A percentile compares a stretch with the other conserved stretches of the same genome.
These are phyloP conservation scores for Roridomyces roridus DNA, from an alignment of 768 basidiomycete species.

Conservation along the genomic window DNA sequence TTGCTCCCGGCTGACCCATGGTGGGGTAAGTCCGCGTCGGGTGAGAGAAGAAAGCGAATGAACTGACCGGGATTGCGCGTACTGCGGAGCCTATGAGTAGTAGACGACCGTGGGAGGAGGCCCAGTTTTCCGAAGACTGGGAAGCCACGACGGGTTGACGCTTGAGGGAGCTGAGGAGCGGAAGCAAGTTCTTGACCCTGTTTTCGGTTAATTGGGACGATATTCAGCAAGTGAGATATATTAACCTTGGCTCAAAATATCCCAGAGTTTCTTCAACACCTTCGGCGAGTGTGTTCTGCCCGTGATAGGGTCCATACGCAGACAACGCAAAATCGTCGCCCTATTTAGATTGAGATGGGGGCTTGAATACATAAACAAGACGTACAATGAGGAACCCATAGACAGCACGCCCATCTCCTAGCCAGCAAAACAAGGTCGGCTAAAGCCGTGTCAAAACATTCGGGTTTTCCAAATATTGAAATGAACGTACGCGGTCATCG, in stretches of 20 bases:
- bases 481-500: neutral
- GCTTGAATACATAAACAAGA: neutral
- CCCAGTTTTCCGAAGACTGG: constrained; percentile 1
- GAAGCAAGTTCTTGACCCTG: neutral
- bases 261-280: neutral
- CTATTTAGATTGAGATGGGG: neutral
- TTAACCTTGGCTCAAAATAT: constrained; percentile 1
- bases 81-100: neutral
- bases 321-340: neutral
- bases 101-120: neutral
- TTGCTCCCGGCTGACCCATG: constrained; percentile 49
- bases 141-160: neutral
- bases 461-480: too few species aligned
- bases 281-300: neutral
- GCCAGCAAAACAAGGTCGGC: neutral
- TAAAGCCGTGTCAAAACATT: neutral
- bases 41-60: too few species aligned
- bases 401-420: neutral
- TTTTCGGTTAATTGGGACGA: too few species aligned
- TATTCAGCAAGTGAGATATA: neutral
- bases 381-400: neutral
- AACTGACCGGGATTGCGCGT: constrained; percentile 6
- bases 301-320: neutral
- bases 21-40: neutral
- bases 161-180: neutral